Conservation (phyloP, 805 yeast species). For the Candida morakotiae region DNA sequence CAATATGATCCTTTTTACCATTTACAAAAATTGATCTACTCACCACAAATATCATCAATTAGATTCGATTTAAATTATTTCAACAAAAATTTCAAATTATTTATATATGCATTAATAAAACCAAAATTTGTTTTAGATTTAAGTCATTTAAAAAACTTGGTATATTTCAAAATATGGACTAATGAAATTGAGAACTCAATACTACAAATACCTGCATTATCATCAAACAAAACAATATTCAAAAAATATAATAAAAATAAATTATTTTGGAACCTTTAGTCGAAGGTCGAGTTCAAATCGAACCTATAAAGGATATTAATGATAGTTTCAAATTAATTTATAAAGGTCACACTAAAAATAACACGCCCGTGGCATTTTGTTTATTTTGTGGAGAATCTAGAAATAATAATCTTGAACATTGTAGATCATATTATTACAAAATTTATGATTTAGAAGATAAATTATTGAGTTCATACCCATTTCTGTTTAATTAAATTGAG, state of each 20-base stretch:
- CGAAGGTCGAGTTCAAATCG: constrained; percentile 78
- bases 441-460: constrained; percentile 32
- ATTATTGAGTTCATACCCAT: constrained; percentile 48
- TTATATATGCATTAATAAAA: constrained; percentile 28
- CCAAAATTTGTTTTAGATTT: constrained; percentile 35
- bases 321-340: constrained; percentile 57
- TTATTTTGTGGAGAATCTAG: constrained; percentile 80
- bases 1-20: constrained; percentile 12
- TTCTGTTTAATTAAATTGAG: constrained; percentile 78
- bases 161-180: constrained; percentile 59
- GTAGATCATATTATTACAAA: constrained; percentile 69
- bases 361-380: constrained; percentile 75
- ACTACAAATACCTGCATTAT: constrained; percentile 25
- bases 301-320: constrained; percentile 81
- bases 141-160: constrained; percentile 43
- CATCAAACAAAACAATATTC: constrained; percentile 50
- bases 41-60: constrained; percentile 32
- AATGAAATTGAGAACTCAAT: constrained; percentile 69
- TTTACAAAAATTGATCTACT: constrained; percentile 21
- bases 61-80: constrained; percentile 44
- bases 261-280: constrained; percentile 59
- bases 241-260: constrained; percentile 41
- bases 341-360: constrained; percentile 13
- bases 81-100: constrained; percentile 39
- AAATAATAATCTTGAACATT: constrained; percentile 66